Evolutionary conservation across 208 protist species (phyloP).

Genomic region (Trypanosoma platydactyli): DNA sequence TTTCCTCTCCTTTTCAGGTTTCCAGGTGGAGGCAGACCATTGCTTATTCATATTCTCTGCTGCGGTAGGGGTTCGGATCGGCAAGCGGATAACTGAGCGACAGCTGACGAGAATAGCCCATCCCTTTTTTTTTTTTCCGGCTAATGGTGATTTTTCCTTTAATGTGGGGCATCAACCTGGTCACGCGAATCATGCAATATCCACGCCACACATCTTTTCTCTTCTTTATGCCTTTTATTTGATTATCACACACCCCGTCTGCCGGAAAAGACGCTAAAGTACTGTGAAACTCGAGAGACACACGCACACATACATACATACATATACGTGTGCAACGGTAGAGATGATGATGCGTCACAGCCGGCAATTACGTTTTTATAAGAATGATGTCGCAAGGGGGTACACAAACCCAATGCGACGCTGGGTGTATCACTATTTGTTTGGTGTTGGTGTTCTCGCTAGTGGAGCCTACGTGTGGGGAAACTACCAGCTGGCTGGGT

Average conservation of each 20-base stretch:
- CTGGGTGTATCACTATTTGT: constrained; percentile 75
- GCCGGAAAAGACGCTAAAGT: background rate
- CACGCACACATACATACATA: background rate
- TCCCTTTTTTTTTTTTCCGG: no score
- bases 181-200: no score
- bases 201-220: background rate
- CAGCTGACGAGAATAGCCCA: no score
- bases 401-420: constrained; percentile 69
- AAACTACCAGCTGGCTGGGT: constrained; percentile 60
- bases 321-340: background rate
- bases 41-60: no score
- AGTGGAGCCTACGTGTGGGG: constrained; percentile 36
- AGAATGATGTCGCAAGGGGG: constrained; percentile 35
- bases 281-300: background rate
- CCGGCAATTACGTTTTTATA: constrained; percentile 48
- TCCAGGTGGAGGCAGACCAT: no score
- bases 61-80: no score
- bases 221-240: background rate
- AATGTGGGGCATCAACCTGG: background rate
- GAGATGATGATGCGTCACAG: constrained; percentile 9
- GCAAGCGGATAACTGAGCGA: no score
- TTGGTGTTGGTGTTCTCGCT: constrained; percentile 31
- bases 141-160: no score
- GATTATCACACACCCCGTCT: background rate
- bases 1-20: no score